Base-by-base conservation (phyloP, 345 rosid species). In the Sisymbrium irio region DNA sequence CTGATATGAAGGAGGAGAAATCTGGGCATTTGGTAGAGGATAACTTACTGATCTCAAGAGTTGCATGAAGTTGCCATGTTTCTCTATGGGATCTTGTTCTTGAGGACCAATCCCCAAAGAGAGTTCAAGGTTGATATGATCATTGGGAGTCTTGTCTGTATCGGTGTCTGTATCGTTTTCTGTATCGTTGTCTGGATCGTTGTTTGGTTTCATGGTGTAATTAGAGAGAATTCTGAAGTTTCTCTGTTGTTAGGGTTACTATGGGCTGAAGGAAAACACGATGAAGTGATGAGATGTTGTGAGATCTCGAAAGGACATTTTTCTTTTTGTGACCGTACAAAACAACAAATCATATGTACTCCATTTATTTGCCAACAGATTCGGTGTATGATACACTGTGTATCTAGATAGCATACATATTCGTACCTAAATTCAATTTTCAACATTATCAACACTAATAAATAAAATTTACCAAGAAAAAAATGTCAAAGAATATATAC, bases 81-180 rank as follows among this genome's bases (percentile, higher is more conserved):
- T 10, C 15, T 58, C 55, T 22, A 45, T 2, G 0, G 37, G 66
- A 20, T 33, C 25, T 69, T 49, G 8, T 62, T 9, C 32, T 40
- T 18, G 62, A 61, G 42, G 5, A 63, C 40, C 5, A 39, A 14
- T 10, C 3, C 54, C 62, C 64, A 72, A 40, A 4, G 62, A 62
- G 35, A 72, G 62, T 18, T 72, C 62, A 12, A 72, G 76, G 57
- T 6, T 17, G 30, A 71, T 32, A 17, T 10, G 2, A 25, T 27
- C n/a, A 4, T 61, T 1, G 9, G 12, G 61, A 35, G n/a, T n/a
- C n/a, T n/a, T n/a, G n/a, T n/a, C n/a, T n/a, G n/a, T n/a, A n/a
- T n/a, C n/a, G n/a, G n/a, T n/a, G n/a, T n/a, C n/a, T n/a, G n/a
- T n/a, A n/a, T 32, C 2, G 36, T 32, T 22, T 30, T 4, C 5